A percentile compares a stretch with the other conserved stretches of the same genome.
These are phyloP conservation scores for Tricholoma flavovirens DNA, from an alignment of 768 basidiomycete genomes.

Conservation along the genomic window DNA sequence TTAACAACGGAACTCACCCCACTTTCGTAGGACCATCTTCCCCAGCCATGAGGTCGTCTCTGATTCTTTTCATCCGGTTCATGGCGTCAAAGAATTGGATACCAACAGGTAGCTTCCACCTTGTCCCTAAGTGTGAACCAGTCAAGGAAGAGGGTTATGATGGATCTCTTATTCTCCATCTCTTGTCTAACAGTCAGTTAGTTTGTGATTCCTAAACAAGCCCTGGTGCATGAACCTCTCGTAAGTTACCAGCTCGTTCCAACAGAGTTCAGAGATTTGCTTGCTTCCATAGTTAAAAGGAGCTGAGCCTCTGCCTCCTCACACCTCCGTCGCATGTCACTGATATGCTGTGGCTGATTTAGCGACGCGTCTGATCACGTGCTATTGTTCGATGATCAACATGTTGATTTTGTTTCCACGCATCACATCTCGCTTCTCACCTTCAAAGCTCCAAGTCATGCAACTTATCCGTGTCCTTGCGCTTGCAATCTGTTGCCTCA, in stretches of 20 bases:
- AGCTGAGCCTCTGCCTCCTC: slow-evolving; percentile 80
- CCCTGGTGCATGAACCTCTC: slow-evolving; percentile 49
- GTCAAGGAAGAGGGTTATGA: slow-evolving; percentile 73
- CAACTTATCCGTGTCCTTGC: too few relatives aligned
- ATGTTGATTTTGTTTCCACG: too few relatives aligned
- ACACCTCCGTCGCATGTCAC: slow-evolving; percentile 75
- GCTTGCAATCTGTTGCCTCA: too few relatives aligned
- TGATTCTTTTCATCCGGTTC: slow-evolving; percentile 79
- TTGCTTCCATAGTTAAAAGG: slow-evolving; percentile 66
- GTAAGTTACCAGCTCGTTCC: slow-evolving; percentile 75
- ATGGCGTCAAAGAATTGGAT: slow-evolving; percentile 76
- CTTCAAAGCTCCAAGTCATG: too few relatives aligned
- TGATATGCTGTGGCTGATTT: slow-evolving; percentile 40
- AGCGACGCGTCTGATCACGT: too few relatives aligned
- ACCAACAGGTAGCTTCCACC: slow-evolving; percentile 61
- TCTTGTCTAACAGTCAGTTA: slow-evolving; percentile 41
- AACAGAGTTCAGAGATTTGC: slow-evolving; percentile 72
- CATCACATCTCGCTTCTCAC: too few relatives aligned
- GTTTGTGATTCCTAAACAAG: slow-evolving; percentile 1
- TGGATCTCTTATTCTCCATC: slow-evolving; percentile 64
- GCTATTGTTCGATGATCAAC: too few relatives aligned
- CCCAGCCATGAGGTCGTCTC: slow-evolving; percentile 80
- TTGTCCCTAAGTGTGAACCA: slow-evolving; percentile 78
- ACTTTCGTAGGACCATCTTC: slow-evolving; percentile 75
- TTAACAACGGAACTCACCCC: slow-evolving; percentile 43